These are phyloP conservation scores for Tephrocybe sp. DNA, from an alignment of 768 basidiomycete species.

Conservation along the genomic window DNA sequence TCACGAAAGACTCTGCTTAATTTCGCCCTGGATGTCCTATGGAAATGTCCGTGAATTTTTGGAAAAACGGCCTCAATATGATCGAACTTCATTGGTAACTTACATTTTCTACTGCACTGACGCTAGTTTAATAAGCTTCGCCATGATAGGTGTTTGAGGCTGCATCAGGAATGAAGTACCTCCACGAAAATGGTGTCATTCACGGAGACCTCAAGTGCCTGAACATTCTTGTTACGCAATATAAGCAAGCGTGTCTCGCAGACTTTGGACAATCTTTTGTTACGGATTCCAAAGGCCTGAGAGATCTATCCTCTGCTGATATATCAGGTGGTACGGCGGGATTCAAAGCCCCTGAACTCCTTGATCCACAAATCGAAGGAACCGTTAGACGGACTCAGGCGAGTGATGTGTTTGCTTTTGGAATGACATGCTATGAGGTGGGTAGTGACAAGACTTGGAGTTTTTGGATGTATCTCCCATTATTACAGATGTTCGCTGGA, in stretches of 20 bases:
- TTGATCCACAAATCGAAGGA: slow-evolving; percentile 16
- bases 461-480: neutral
- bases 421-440: slow-evolving; percentile 6
- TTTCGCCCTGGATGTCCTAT: slow-evolving; percentile 36
- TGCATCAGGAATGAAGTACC: slow-evolving; percentile 29
- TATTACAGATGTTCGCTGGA: neutral
- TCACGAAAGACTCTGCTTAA: slow-evolving; percentile 27
- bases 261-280: slow-evolving; percentile 45
- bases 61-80: slow-evolving; percentile 10
- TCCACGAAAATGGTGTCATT: slow-evolving; percentile 32
- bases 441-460: neutral
- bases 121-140: slow-evolving; percentile 5
- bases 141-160: slow-evolving; percentile 26
- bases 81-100: slow-evolving; percentile 13
- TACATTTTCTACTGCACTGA: slow-evolving; percentile 5
- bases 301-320: slow-evolving; percentile 2
- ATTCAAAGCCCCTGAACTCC: slow-evolving; percentile 32
- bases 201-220: slow-evolving; percentile 47
- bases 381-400: slow-evolving; percentile 5
- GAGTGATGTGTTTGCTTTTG: slow-evolving; percentile 14
- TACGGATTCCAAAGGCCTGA: slow-evolving; percentile 10
- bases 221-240: slow-evolving; percentile 42
- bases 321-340: slow-evolving; percentile 22
- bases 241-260: slow-evolving; percentile 42
- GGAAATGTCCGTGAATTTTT: slow-evolving; percentile 30